Evolutionary conservation across 768 basidiomycete species (phyloP).

Genomic region (Chlorophyllum brunneum): DNA sequence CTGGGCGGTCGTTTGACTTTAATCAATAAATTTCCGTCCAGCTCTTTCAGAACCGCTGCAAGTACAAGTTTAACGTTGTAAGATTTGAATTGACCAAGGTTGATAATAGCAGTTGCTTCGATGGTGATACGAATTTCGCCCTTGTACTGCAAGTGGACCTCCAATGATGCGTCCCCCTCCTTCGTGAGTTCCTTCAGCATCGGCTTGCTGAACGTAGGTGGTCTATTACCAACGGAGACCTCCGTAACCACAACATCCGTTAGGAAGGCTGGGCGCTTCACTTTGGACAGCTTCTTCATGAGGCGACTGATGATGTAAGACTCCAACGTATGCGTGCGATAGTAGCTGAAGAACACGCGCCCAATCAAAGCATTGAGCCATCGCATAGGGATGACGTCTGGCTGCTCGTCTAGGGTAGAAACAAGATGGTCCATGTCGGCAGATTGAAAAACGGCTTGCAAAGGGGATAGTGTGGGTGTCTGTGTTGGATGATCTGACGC

Average conservation of each 20-base stretch:
- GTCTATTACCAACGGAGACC: constrained; percentile 80
- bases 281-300: constrained; percentile 92
- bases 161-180: constrained; percentile 89
- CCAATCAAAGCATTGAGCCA: constrained; percentile 97
- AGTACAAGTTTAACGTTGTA: constrained; percentile 89
- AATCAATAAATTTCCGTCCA: constrained; percentile 89
- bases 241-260: constrained; percentile 83
- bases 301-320: constrained; percentile 79
- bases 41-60: constrained; percentile 80
- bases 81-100: constrained; percentile 81
- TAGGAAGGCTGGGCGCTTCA: constrained; percentile 85
- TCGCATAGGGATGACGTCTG: constrained; percentile 94
- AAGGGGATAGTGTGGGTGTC: constrained; percentile 55
- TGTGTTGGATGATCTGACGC: constrained; percentile 63
- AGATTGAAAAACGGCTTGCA: constrained; percentile 63
- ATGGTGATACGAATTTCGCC: constrained; percentile 89
- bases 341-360: constrained; percentile 88
- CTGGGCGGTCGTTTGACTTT: constrained; percentile 94
- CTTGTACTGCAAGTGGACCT: constrained; percentile 79
- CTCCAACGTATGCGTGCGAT: constrained; percentile 80
- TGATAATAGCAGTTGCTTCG: constrained; percentile 85
- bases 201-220: constrained; percentile 90
- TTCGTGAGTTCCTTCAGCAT: constrained; percentile 97
- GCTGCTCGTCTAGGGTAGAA: constrained; percentile 82
- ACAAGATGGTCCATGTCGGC: constrained; percentile 83